Evolutionary conservation across 2,329 filamentous ascomycete genomes (phyloP).

Genomic region (Aspergillus sp.): DNA sequence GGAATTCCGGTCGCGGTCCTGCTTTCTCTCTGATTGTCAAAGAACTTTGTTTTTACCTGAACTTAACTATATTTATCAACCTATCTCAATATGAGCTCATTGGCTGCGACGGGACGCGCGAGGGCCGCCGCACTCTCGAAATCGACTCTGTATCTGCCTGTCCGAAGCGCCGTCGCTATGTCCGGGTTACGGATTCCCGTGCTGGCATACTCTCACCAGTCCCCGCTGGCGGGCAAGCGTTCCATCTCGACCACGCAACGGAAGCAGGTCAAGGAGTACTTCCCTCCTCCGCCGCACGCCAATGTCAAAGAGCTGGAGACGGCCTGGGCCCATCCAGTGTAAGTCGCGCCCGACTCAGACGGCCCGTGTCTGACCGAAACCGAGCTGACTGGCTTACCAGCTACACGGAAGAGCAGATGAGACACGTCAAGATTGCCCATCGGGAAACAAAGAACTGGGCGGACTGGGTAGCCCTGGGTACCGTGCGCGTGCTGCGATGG

Average conservation of each 20-base stretch:
- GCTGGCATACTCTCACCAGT: too few species aligned
- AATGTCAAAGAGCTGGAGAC: constrained; percentile 55
- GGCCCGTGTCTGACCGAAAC: not conserved
- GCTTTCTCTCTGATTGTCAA: too few species aligned
- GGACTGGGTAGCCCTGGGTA: constrained; percentile 68
- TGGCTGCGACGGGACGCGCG: constrained; percentile 18
- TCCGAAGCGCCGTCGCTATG: constrained; percentile 15
- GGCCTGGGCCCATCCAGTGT: constrained; percentile 59
- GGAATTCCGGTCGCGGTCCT: too few species aligned
- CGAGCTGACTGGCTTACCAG: constrained; percentile 18
- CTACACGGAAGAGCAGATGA: constrained; percentile 74
- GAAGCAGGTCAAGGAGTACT: constrained; percentile 42
- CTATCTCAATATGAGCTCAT: constrained; percentile 21
- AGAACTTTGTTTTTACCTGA: too few species aligned
- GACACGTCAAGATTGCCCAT: constrained; percentile 62
- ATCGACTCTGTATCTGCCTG: constrained; percentile 14
- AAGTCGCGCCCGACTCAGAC: constrained; percentile 10
- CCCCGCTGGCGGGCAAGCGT: constrained; percentile 16
- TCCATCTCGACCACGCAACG: constrained; percentile 31
- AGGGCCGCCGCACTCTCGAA: constrained; percentile 19
- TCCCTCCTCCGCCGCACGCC: constrained; percentile 49
- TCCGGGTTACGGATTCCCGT: constrained; percentile 15
- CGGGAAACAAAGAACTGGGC: constrained; percentile 62
- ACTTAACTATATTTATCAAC: constrained; percentile 1
- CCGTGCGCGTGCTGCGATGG: constrained; percentile 67